A percentile compares a stretch with the other conserved stretches of the same genome.
Conservation (phyloP, 2,329 filamentous ascomycete species). For the Phialocephala subalpina region DNA sequence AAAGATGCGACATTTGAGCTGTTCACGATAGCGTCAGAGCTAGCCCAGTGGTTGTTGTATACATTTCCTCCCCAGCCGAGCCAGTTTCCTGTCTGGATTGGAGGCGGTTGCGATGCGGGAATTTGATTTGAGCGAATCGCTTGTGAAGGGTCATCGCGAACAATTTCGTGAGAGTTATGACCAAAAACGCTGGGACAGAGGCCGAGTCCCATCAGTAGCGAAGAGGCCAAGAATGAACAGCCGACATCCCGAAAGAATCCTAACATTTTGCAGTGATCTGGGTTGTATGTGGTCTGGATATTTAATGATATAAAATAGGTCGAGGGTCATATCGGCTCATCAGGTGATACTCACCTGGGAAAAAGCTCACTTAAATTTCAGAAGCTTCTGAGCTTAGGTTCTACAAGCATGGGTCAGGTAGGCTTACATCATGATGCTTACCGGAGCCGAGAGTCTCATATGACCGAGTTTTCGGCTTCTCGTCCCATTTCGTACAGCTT, state of each 20-base stretch:
- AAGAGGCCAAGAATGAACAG: not conserved
- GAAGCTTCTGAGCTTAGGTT: no score
- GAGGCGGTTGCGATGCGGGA: not conserved
- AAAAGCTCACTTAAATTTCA: no score
- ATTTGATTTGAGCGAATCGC: not conserved
- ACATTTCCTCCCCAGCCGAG: slow-evolving; percentile 23
- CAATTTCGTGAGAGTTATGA: not conserved
- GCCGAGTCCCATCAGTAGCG: not conserved
- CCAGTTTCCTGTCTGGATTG: slow-evolving; percentile 13
- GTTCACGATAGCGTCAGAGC: slow-evolving; percentile 15
- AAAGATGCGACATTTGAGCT: slow-evolving; percentile 21
- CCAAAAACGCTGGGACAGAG: not conserved
- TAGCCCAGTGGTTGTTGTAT: slow-evolving; percentile 25
- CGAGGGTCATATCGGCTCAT: no score
- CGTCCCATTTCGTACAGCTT: no score
- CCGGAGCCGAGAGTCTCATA: no score
- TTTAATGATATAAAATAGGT: no score
- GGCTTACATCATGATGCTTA: no score
- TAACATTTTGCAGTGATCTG: no score
- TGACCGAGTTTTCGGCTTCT: no score
- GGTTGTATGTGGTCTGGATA: no score
- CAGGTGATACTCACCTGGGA: no score
- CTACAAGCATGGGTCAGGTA: no score
- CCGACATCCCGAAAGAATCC: not conserved
- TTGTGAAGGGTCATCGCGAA: not conserved